phyloP scores from a whole-genome alignment of 192 early-diverging fungal genomes.

The Ambispora gerdemannii region DNA sequence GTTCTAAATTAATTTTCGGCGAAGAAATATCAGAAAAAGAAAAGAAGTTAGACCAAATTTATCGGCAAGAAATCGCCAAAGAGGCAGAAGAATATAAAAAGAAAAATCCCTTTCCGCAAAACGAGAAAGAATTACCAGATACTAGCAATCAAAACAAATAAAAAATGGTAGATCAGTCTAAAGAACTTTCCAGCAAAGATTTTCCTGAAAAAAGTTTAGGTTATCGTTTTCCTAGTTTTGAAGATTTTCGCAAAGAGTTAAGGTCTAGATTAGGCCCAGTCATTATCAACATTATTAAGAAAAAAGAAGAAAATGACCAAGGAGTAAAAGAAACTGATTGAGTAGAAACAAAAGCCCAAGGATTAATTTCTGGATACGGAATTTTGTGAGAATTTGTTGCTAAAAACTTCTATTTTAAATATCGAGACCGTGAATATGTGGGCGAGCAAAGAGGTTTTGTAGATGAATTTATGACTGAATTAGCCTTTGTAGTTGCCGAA shows the following conservation, averaged over 20 bases:
- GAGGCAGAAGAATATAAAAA: constrained; percentile 10
- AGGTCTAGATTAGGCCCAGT: background rate
- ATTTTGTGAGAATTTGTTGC: constrained; percentile 6
- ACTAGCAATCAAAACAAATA: background rate
- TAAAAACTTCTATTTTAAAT: constrained; percentile 12
- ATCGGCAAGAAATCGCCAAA: constrained; percentile 20
- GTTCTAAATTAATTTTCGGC: constrained; percentile 10
- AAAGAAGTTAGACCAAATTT: constrained; percentile 20
- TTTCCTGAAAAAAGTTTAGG: constrained; percentile 19
- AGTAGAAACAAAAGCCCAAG: background rate
- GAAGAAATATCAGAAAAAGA: background rate
- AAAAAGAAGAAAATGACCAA: background rate
- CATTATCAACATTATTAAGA: constrained; percentile 4
- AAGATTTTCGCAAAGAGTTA: constrained; percentile 14
- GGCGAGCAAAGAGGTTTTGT: constrained; percentile 16
- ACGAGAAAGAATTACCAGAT: constrained; percentile 2
- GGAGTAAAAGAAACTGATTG: background rate
- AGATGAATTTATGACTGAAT: constrained; percentile 13
- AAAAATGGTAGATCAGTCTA: background rate
- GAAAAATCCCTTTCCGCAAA: too few species aligned
- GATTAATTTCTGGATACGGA: background rate
- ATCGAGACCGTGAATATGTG: constrained; percentile 7
- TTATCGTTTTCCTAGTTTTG: background rate
- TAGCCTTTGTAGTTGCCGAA: constrained; percentile 1
- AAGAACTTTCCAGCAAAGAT: constrained; percentile 10